Evolutionary conservation across 1,284 basidiomycete genomes (phyloP).

Genomic region (Garcileccinum viscosum): DNA sequence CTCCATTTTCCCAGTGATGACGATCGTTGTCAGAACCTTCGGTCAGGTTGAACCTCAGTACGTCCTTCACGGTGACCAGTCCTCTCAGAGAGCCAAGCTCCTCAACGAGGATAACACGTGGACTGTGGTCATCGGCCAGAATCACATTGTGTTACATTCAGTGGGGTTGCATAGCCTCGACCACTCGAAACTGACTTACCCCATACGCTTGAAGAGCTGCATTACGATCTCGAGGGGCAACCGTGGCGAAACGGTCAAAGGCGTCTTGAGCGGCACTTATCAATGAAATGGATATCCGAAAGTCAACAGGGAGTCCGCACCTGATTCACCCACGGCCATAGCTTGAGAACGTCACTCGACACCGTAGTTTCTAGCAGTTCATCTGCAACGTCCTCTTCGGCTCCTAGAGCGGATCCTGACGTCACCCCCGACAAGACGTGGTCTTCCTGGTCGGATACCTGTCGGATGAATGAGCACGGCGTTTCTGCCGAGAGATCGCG

Average conservation of each 20-base stretch:
- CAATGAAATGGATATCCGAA: conserved; percentile 7
- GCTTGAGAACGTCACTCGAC: conserved; percentile 67
- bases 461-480: conserved; percentile 71
- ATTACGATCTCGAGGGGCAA: conserved; percentile 96
- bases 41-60: conserved; percentile 79
- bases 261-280: conserved; percentile 63
- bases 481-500: conserved; percentile 70
- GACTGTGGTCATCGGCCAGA: conserved; percentile 53
- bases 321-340: conserved; percentile 93
- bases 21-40: conserved; percentile 62
- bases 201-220: conserved; percentile 95
- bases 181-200: conserved; percentile 61
- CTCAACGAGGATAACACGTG: conserved; percentile 92
- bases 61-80: conserved; percentile 95
- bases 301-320: conserved; percentile 46
- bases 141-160: background rate
- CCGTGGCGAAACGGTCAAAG: conserved; percentile 91
- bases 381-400: conserved; percentile 71
- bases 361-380: conserved; percentile 66
- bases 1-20: conserved; percentile 63
- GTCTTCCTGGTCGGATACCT: conserved; percentile 52
- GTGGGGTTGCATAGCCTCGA: background rate
- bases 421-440: conserved; percentile 55
- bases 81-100: conserved; percentile 84
- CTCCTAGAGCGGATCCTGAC: conserved; percentile 59